Conservation (phyloP, 177 flowering plant species). For the Tripterygium wilfordii region DNA sequence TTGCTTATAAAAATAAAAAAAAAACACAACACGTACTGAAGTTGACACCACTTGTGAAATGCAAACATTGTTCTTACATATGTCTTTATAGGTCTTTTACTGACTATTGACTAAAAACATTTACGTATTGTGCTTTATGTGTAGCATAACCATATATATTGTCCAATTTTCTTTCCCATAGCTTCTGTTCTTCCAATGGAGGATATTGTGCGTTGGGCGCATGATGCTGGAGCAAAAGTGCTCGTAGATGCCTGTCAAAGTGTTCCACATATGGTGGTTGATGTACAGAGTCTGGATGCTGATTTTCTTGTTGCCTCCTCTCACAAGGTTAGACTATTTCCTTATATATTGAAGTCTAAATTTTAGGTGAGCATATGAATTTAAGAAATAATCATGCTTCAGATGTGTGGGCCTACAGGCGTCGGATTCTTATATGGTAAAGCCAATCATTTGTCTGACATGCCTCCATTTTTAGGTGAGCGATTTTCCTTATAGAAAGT, state of each 20-base stretch:
- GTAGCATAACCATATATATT: neutral
- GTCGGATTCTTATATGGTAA: slow-evolving; percentile 94
- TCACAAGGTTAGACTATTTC: slow-evolving; percentile 68
- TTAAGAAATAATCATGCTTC: slow-evolving; percentile 70
- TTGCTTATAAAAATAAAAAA: no score
- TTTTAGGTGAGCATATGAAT: slow-evolving; percentile 14
- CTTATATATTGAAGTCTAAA: neutral
- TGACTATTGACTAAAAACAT: no score
- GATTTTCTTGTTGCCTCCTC: slow-evolving; percentile 99
- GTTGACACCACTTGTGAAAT: no score
- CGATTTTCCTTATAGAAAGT: neutral
- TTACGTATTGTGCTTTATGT: no score
- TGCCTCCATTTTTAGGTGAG: slow-evolving; percentile 95
- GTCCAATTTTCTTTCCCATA: slow-evolving; percentile 17
- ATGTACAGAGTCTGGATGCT: slow-evolving; percentile 69
- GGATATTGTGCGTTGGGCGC: slow-evolving; percentile 74
- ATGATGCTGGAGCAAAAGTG: slow-evolving; percentile 86
- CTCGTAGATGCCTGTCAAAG: slow-evolving; percentile 99
- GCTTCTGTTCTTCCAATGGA: slow-evolving; percentile 85
- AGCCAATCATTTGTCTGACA: slow-evolving; percentile 49
- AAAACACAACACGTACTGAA: no score
- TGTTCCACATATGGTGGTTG: slow-evolving; percentile 97
- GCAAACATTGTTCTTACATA: no score
- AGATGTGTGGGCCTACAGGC: slow-evolving; percentile 99
- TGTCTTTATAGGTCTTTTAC: no score